phyloP scores from a whole-genome alignment of 345 rosid species.

The Litchi chinensis region DNA sequence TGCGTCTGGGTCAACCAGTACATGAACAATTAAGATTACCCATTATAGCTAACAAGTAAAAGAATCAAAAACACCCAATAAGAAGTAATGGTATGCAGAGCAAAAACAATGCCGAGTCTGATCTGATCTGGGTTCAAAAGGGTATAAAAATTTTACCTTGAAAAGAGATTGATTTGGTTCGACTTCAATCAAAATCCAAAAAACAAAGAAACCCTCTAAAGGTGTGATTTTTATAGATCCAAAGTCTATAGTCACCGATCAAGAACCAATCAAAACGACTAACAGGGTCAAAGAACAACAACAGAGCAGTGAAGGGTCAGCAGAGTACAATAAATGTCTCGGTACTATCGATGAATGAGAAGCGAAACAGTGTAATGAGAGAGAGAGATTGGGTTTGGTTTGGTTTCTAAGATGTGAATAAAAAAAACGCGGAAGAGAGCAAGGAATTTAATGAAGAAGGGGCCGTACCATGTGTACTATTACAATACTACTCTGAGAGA shows the following conservation, averaged over 20 bases:
- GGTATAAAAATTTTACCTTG: not conserved
- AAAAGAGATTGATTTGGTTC: not conserved
- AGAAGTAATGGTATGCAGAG: not conserved
- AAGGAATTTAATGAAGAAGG: not conserved
- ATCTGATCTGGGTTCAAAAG: slow-evolving; percentile 18
- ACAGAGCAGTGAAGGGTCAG: not conserved
- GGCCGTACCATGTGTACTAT: not conserved
- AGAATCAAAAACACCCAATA: not conserved
- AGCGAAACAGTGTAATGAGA: not conserved
- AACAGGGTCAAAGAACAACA: not conserved
- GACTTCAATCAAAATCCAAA: not conserved
- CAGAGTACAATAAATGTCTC: not conserved
- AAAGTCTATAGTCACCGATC: not conserved
- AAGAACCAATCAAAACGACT: not conserved
- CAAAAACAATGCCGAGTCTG: slow-evolving; percentile 18
- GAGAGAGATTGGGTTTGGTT: not conserved
- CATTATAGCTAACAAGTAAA: not conserved
- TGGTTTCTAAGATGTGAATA: not conserved
- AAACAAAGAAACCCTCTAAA: not conserved
- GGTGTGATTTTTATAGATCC: slow-evolving; percentile 13
- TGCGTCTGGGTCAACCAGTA: slow-evolving; percentile 15
- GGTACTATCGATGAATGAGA: not conserved
- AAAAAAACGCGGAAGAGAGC: not conserved
- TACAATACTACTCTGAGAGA: not conserved
- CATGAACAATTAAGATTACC: slow-evolving; percentile 9